Base-by-base conservation (phyloP, 2,329 filamentous ascomycete genomes). In the Epichloe coenophiala region DNA sequence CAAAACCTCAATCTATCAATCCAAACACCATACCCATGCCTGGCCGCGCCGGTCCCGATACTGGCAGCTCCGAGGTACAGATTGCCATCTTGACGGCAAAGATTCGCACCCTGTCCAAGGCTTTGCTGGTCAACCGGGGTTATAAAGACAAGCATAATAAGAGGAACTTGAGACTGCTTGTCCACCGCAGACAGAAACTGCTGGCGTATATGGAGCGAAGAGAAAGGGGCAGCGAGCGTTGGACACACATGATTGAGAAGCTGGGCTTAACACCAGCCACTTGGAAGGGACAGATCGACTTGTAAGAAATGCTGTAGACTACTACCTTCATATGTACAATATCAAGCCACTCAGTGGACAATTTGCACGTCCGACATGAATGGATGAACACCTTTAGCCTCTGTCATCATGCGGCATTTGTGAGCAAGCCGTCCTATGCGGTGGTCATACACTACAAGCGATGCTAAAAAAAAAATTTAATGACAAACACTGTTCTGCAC, bases 11-110 rank as follows among this genome's bases (percentile, higher is more conserved):
- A 41, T 72, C 71, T 38, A 70, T 73, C 39, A 54, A 63, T 53
- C 61, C 71, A 59, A 62, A 68, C 49, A 62, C 59, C 15, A 63
- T 65, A 58, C 66, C 67, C 53, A 68, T 60, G 70, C 70, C 66
- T 52, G 57, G 58, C 27, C 84, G 94, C 35, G 81, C 83, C n/a
- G 93, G 93, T 0, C 86, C 85, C 5, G 93, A 98, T 64, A 98
- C 91, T 1, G 93, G 93, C 37, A 95, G 88, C 60, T 88, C 88
- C 6, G 93, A 98, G 70, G 94, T 98, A n/a, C 93, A 98, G 73
- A 88, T 94, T 57, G 90, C 89, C 44, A 94, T 98, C 59, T 68
- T 98, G 65, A 98, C 93, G 3, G 80, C 88, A 51, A 97, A 96
- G 76, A 98, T 98, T 64, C 77, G 88, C 55, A 82, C 84, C 23